Conservation (phyloP, 371 early-diverging fungal species). For the Haplosporangium sp. region DNA sequence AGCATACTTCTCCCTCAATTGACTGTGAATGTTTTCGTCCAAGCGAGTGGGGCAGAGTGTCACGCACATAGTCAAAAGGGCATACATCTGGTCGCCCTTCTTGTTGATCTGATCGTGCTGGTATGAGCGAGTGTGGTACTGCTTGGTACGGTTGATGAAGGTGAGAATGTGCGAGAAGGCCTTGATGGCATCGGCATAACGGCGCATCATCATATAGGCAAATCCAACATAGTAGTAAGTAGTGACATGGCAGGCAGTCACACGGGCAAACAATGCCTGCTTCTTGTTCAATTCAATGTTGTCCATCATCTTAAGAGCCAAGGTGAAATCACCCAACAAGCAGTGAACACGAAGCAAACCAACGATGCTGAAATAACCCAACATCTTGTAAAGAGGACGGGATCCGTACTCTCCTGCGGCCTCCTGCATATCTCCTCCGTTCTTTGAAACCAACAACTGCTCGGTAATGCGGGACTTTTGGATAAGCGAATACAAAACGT, state of each 20-base stretch:
- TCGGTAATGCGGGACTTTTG: conserved; percentile 94
- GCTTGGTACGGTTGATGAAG: conserved; percentile 91
- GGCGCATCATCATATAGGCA: conserved; percentile 97
- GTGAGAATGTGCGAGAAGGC: conserved; percentile 91
- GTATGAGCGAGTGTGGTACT: conserved; percentile 92
- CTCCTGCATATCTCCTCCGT: conserved; percentile 89
- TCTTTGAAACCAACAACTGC: conserved; percentile 88
- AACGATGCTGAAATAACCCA: conserved; percentile 96
- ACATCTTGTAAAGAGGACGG: conserved; percentile 91
- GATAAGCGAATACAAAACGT: conserved; percentile 93
- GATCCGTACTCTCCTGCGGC: conserved; percentile 85
- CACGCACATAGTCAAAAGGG: conserved; percentile 90
- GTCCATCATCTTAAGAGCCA: conserved; percentile 95
- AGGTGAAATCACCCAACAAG: conserved; percentile 92
- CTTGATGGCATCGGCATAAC: conserved; percentile 96
- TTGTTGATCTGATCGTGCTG: conserved; percentile 94
- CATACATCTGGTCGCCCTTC: conserved; percentile 95
- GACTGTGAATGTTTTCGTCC: conserved; percentile 91
- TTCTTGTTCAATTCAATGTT: conserved; percentile 93
- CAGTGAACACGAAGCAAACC: conserved; percentile 95
- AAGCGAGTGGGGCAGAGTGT: conserved; percentile 93
- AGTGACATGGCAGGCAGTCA: conserved; percentile 96
- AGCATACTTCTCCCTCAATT: conserved; percentile 91
- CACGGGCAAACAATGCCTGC: conserved; percentile 90
- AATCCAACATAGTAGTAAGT: conserved; percentile 97